Evolutionary conservation across 1,284 basidiomycete species (phyloP).

Genomic region (Fomitiporia mediterranea): DNA sequence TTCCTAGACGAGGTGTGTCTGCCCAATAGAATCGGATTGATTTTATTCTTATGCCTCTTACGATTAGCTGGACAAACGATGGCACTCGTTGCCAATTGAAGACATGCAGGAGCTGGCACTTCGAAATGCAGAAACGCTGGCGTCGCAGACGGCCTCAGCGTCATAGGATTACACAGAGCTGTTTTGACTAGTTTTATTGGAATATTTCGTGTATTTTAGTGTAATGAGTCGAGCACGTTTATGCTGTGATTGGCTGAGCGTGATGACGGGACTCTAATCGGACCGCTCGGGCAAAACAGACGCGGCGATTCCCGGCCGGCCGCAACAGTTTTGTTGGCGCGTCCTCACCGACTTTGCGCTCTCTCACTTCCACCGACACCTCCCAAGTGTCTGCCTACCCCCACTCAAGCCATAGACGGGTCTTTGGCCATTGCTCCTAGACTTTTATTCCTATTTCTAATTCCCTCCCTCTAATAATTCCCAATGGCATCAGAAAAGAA

Average conservation of each 20-base stretch:
- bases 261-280: neutral
- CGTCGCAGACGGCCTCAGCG: conserved; percentile 7
- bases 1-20: conserved; percentile 49
- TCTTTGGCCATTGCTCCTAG: conserved; percentile 13
- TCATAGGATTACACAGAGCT: neutral
- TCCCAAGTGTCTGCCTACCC: neutral
- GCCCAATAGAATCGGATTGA: conserved; percentile 2
- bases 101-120: conserved; percentile 61
- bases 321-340: conserved; percentile 8
- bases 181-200: neutral
- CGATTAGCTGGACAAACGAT: conserved; percentile 46
- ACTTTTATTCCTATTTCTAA: conserved; percentile 13
- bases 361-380: conserved; percentile 3
- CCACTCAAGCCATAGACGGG: conserved; percentile 8
- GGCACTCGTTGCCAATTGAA: conserved; percentile 53
- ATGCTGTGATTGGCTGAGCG: neutral
- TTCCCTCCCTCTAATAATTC: conserved; percentile 2
- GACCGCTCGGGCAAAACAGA: neutral
- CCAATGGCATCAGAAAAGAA: conserved; percentile 35
- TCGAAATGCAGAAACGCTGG: conserved; percentile 42
- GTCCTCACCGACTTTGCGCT: conserved; percentile 4
- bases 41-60: neutral
- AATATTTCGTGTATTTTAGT: neutral
- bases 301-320: conserved; percentile 1
- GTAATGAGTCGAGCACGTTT: neutral